Conservation (phyloP, 1,284 basidiomycete species). For the Puccinia novopanici region DNA sequence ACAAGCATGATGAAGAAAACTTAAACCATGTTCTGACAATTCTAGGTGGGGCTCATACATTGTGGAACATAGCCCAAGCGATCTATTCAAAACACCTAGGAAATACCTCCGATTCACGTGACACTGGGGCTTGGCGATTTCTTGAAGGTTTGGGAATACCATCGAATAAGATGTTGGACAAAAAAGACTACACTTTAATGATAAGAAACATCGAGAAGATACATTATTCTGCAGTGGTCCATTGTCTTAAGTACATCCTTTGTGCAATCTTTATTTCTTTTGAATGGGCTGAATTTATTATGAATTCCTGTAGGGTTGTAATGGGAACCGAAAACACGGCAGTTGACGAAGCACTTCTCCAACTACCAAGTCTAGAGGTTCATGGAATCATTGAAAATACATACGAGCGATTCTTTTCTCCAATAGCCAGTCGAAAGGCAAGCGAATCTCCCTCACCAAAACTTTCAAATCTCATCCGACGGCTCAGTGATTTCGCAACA, state of each 20-base stretch:
- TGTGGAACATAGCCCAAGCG: conserved; percentile 2
- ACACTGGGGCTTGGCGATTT: background rate
- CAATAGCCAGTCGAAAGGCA: background rate
- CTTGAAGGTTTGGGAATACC: background rate
- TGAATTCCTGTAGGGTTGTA: background rate
- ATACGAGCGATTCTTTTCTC: background rate
- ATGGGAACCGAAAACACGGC: background rate
- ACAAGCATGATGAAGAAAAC: background rate
- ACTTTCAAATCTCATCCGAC: background rate
- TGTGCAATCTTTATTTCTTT: background rate
- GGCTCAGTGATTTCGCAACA: background rate
- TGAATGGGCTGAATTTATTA: background rate
- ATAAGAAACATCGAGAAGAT: conserved; percentile 9
- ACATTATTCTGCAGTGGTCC: background rate
- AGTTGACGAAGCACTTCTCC: background rate
- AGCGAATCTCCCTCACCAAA: background rate
- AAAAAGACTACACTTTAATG: conserved; percentile 8
- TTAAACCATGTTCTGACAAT: background rate
- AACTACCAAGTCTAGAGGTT: background rate
- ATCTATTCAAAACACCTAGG: background rate
- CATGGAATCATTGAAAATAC: background rate
- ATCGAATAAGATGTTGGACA: background rate
- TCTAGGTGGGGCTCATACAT: conserved; percentile 8
- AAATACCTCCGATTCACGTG: background rate
- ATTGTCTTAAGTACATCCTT: background rate